Base-by-base conservation (phyloP, 139 green algal species). In the Micractinium sp. region DNA sequence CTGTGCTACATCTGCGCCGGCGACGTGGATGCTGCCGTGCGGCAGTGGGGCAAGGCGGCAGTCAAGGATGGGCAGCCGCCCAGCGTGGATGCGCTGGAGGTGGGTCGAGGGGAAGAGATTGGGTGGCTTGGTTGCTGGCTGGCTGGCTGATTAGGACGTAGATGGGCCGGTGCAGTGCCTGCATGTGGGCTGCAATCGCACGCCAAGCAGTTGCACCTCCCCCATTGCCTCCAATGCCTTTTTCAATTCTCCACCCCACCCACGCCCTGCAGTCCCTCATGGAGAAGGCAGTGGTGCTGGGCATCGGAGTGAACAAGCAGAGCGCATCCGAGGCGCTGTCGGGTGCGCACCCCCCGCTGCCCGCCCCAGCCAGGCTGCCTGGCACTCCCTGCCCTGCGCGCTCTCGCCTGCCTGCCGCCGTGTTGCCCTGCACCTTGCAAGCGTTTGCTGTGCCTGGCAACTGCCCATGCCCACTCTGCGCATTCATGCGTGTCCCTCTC, bases 201-300 rank as follows among this genome's bases (percentile, higher is more conserved):
- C n/a, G n/a, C n/a, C n/a, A n/a, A n/a, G n/a, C 25, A 35, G 20
- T 73, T 12, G 2, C 63, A 29, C 47, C 47, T 56, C 47, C 9
- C 47, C 47, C 9, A 25, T 20, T 25, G 7, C 63, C 23, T 73
- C 23, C 63, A 15, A 15, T n/a, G 7, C 63, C 63, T 25, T 73
- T 12, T 29, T 73, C 63, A n/a, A n/a, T 73, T 73, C 23, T n/a
- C n/a, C n/a, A n/a, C n/a, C n/a, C n/a, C n/a, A n/a, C n/a, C n/a
- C n/a, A n/a, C n/a, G n/a, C 63, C 3, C 14, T 73, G 63, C 63
- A n/a, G 22, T 73, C 76, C 76, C 36, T 27, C 79, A 95, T 99
- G 89, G 98, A 99, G 93, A 99, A 99, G 92, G 95, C 96, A 1
- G 93, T 99, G 71, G 94, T 99, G 77, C 95, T 99, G 87, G 94